Base-by-base conservation (phyloP, 2,329 filamentous ascomycete species). In the Zasmidium angulare region DNA sequence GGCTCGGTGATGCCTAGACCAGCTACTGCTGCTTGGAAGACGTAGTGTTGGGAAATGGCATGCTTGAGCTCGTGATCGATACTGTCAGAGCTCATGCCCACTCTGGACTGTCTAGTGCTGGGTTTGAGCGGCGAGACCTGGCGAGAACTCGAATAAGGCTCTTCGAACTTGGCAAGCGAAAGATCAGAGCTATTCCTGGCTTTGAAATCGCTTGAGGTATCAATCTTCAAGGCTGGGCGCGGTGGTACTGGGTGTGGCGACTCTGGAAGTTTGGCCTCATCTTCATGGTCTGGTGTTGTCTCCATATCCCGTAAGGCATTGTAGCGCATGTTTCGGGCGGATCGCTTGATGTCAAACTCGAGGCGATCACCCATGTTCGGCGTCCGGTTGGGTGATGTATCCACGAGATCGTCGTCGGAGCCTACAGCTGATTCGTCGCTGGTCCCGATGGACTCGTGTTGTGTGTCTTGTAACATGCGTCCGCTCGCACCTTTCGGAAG, bases 261-360 rank as follows among this genome's bases (percentile, higher is more conserved):
- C 22, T 20, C n/a, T 14, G 46, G 46, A 17, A 31, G 22, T 14
- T 14, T 48, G 21, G 46, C 24, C 4, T n/a, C 20, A 24, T 43
- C 31, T 12, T 53, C 31, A 24, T 53, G 51, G 4, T 53, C 51
- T 23, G 51, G 36, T 4, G 48, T 24, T 2, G 11, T 12, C 7
- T 20, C 26, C 50, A 43, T 17, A 19, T 56, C 46, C 3, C 46
- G 24, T 21, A 71, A 53, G 11, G 67, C 66, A 31, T 69, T 69
- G 60, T 70, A 70, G 17, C 68, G 64, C 56, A 63, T 64, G 46
- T 69, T 65, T 40, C 68, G 63, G n/a, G 65, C 58, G 7, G 69
- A 68, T n/a, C 67, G 59, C 53, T 62, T 62, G 47, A 63, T 53
- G n/a, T 69, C 67, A 46, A 68, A 68, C 2, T 63, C 54, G 24